A percentile compares a stretch with the other conserved stretches of the same genome.
Evolutionary conservation across 805 yeast genomes (phyloP).

Genomic region (Candida manassasensis): DNA sequence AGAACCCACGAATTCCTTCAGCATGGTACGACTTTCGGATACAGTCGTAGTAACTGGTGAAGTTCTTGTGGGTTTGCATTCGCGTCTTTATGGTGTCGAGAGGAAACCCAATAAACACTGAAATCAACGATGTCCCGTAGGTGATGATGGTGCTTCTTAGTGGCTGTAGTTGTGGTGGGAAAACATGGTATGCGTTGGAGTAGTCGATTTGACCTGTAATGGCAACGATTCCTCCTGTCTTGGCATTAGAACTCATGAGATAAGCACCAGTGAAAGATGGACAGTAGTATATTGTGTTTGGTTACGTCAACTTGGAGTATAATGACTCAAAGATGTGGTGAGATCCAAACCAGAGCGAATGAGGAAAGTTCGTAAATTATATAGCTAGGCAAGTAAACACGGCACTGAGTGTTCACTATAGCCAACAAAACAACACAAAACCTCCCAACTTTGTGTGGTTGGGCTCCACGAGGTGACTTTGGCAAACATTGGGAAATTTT

Average conservation of each 20-base stretch:
- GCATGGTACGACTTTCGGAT: conserved; percentile 45
- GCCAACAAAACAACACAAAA: too few relatives aligned
- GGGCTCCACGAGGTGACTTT: too few relatives aligned
- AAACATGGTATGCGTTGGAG: conserved; percentile 40
- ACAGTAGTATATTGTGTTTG: too few relatives aligned
- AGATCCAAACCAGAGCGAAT: too few relatives aligned
- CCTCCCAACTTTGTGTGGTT: too few relatives aligned
- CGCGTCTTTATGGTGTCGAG: conserved; percentile 83
- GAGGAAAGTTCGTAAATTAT: too few relatives aligned
- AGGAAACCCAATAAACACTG: conserved; percentile 77
- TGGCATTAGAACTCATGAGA: conserved; percentile 2
- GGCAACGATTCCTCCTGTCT: conserved; percentile 42
- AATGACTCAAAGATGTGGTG: too few relatives aligned
- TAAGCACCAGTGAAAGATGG: background rate
- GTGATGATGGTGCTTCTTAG: conserved; percentile 59
- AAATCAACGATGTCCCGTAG: conserved; percentile 54
- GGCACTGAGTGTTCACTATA: too few relatives aligned
- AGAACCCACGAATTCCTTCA: conserved; percentile 70
- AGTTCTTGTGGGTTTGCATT: conserved; percentile 69
- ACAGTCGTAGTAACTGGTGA: conserved; percentile 54
- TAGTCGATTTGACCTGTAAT: conserved; percentile 53
- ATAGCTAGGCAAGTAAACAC: too few relatives aligned
- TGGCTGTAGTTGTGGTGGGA: conserved; percentile 47
- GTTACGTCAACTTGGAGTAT: too few relatives aligned
- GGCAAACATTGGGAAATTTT: too few relatives aligned